Conservation (phyloP, 306 rosid genomes). For the Lathyrus aphaca region DNA sequence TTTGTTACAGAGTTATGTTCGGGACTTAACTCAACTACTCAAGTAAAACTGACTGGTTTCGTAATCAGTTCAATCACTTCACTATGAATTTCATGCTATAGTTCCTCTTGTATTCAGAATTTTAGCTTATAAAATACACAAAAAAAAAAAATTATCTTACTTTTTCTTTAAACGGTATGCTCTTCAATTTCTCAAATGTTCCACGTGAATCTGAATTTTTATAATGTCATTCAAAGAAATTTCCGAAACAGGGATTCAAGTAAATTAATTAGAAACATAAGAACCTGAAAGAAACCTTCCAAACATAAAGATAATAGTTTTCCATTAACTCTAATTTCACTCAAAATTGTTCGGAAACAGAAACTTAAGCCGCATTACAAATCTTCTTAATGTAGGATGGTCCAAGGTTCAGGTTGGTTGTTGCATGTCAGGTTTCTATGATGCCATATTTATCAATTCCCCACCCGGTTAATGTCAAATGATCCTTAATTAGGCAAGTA, state of each 20-base stretch:
- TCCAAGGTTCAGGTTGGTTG: constrained; percentile 26
- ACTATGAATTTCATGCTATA: not conserved
- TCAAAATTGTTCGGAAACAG: not conserved
- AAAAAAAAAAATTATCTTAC: not conserved
- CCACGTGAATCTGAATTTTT: not conserved
- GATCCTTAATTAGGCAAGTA: constrained; percentile 5
- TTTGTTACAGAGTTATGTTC: not conserved
- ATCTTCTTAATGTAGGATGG: constrained; percentile 13
- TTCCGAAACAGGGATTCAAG: constrained; percentile 12
- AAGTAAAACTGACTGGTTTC: not conserved
- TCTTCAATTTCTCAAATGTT: constrained; percentile 7
- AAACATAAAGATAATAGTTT: constrained; percentile 15
- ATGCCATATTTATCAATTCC: constrained; percentile 17
- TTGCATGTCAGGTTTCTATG: constrained; percentile 28
- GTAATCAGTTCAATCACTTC: constrained; percentile 8
- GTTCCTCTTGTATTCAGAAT: constrained; percentile 2
- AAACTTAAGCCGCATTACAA: constrained; percentile 12
- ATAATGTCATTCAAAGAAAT: not conserved
- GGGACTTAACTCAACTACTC: constrained; percentile 6
- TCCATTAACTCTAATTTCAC: constrained; percentile 13
- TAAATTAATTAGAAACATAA: constrained; percentile 23
- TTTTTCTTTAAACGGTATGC: not conserved
- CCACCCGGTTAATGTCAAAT: constrained; percentile 17
- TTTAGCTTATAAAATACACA: not conserved
- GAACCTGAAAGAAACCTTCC: constrained; percentile 22